Evolutionary conservation across 2,329 filamentous ascomycete species (phyloP).

Genomic region (Albophoma yamanashiensis): DNA sequence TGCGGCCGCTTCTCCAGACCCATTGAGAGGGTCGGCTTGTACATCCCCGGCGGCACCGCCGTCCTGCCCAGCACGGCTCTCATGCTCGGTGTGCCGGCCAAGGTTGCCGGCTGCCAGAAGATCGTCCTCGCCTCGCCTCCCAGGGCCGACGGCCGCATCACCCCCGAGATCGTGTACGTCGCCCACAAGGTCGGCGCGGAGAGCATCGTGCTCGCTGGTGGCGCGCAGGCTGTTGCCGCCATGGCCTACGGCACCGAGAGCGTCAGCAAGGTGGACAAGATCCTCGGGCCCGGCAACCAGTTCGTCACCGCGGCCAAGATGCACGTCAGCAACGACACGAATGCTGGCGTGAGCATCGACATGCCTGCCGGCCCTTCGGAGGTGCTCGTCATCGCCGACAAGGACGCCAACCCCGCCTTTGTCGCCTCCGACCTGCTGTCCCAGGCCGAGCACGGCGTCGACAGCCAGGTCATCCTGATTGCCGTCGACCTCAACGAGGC

Average conservation of each 20-base stretch:
- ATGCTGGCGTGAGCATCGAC: slow-evolving; percentile 88
- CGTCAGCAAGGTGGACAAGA: slow-evolving; percentile 96
- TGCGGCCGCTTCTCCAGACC: slow-evolving; percentile 88
- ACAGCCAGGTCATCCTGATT: slow-evolving; percentile 89
- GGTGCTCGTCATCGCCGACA: slow-evolving; percentile 90
- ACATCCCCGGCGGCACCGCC: slow-evolving; percentile 91
- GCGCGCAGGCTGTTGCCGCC: slow-evolving; percentile 89
- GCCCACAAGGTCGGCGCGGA: slow-evolving; percentile 95
- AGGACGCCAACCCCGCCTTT: slow-evolving; percentile 80
- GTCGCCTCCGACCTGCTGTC: slow-evolving; percentile 91
- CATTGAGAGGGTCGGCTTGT: slow-evolving; percentile 92
- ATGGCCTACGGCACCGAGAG: slow-evolving; percentile 96
- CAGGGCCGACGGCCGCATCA: slow-evolving; percentile 77
- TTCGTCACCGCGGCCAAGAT: slow-evolving; percentile 99
- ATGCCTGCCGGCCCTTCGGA: slow-evolving; percentile 98
- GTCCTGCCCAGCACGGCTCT: slow-evolving; percentile 95
- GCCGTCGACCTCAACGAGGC: slow-evolving; percentile 67
- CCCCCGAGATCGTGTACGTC: slow-evolving; percentile 93
- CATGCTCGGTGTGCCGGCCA: slow-evolving; percentile 95
- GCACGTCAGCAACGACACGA: slow-evolving; percentile 95
- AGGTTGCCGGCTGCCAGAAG: slow-evolving; percentile 93
- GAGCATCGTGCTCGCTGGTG: slow-evolving; percentile 89
- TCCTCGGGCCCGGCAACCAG: slow-evolving; percentile 93
- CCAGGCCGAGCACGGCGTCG: slow-evolving; percentile 92
- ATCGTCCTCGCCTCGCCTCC: slow-evolving; percentile 92